Evolutionary conservation across 1,139 yeast species (phyloP).

Genomic region (Zhuliangozyma blackwelliae): DNA sequence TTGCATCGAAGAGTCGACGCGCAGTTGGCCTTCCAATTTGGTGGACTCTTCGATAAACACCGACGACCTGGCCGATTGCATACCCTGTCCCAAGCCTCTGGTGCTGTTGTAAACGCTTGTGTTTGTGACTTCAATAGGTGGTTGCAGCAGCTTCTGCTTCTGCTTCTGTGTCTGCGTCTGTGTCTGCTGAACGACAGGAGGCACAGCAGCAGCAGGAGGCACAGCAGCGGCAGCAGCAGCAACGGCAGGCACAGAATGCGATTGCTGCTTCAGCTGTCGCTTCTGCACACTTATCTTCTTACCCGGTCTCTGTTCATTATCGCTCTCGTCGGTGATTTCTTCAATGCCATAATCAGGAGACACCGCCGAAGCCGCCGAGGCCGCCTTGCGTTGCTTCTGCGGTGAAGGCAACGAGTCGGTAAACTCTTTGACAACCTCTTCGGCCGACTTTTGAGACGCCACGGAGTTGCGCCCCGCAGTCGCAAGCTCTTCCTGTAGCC

Average conservation of each 20-base stretch:
- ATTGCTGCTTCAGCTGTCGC: constrained; percentile 1
- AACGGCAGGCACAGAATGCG: background rate
- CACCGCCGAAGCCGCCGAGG: constrained; percentile 4
- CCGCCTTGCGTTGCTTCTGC: constrained; percentile 1
- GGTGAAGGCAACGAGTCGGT: constrained; percentile 9
- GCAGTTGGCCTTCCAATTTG: constrained; percentile 6
- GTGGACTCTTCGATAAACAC: constrained; percentile 11
- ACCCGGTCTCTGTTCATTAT: constrained; percentile 16
- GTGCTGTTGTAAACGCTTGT: too few species aligned
- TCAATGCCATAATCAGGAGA: constrained; percentile 39
- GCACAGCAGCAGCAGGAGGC: too few species aligned
- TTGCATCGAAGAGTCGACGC: constrained; percentile 31
- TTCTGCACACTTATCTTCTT: constrained; percentile 3
- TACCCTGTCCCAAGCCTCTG: constrained; percentile 2
- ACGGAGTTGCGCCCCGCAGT: constrained; percentile 5
- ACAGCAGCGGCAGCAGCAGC: too few species aligned
- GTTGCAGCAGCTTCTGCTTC: background rate
- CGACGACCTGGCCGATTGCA: constrained; percentile 12
- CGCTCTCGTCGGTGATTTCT: constrained; percentile 32
- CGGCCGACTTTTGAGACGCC: constrained; percentile 5
- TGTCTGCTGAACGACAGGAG: background rate
- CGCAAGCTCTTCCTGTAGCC: constrained; percentile 20
- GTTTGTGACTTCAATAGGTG: background rate
- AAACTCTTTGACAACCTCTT: constrained; percentile 10
- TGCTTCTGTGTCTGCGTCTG: background rate